These are phyloP conservation scores for Paramecium primaurelia DNA, from an alignment of 73 alveolate species.

Conservation along the genomic window DNA sequence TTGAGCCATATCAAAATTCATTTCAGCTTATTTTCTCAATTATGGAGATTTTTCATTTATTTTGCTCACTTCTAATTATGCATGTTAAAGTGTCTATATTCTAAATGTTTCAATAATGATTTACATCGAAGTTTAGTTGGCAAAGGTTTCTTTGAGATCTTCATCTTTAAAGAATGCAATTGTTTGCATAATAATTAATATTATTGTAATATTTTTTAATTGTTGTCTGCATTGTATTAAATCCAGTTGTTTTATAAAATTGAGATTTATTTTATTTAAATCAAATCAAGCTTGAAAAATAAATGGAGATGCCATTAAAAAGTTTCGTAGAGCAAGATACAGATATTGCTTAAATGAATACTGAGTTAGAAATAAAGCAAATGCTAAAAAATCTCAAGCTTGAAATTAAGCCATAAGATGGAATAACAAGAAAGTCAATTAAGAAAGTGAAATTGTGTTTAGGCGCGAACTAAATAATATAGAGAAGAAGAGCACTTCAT, in stretches of 20 bases:
- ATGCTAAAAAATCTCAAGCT: not conserved
- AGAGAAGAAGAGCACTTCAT: not conserved
- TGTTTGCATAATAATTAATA: not conserved
- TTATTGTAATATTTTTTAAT: not conserved
- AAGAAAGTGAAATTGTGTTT: not conserved
- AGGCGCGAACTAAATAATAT: not conserved
- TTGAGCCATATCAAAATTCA: not conserved
- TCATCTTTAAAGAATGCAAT: not conserved
- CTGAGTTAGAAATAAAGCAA: not conserved
- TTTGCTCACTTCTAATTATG: not conserved
- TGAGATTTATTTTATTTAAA: not conserved
- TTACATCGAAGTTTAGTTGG: not conserved
- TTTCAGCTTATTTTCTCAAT: not conserved
- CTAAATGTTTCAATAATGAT: not conserved
- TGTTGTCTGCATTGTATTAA: not conserved
- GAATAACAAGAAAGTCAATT: not conserved
- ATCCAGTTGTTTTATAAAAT: not conserved
- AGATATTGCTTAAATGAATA: not conserved
- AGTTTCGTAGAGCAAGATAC: not conserved
- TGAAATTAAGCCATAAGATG: not conserved
- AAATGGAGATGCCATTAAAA: not conserved
- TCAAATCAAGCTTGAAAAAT: not conserved
- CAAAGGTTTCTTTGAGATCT: not conserved
- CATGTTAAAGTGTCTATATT: not conserved
- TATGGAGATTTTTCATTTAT: not conserved